Evolutionary conservation across 257 asterid genomes (phyloP), one percentile per base, ranked within the genome.

Genomic region (Ballota nigra): DNA sequence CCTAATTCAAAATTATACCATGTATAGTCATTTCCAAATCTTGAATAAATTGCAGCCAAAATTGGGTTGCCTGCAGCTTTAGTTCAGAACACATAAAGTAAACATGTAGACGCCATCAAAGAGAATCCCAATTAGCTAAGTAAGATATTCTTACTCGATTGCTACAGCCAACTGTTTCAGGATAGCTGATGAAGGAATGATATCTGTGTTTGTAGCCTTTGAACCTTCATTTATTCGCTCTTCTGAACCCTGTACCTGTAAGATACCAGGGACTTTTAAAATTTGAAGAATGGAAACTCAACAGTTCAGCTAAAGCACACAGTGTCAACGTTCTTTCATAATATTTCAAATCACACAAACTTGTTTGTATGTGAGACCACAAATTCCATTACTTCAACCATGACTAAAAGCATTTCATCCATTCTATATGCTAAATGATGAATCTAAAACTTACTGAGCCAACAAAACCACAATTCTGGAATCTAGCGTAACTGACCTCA

Each of bases 91-190:
- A 63, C 22, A 52, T 57, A 18, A 28, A 65, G 69, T 12, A 58
- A 81, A 33, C 29, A 15, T 43, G 20, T 31, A 43, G 15, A 70
- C 13, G 45, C 18, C 41, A 63, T 61, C 41, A 62, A 57, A 68
- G 66, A 79, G 63, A 71, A 34, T 8, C 58, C 58, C 62, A 43
- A 56, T 38, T 65, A 5, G 40, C 38, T 67, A 60, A 65, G 19
- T 12, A 56, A 63, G 1, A 43, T 66, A 80, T 49, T 79, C 98
- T 85, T 87, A 95, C 99, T 88, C 98, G 55, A 92, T 22, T 71
- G 96, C 97, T 47, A 89, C 82, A 77, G 97, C 98, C 84, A 95
- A 77, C 82, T 92, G 99, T 75, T 87, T 95, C 81, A 95, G 45
- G 71, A 86, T 80, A 72, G 82, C 81, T 28, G 92, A 75, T 41